phyloP scores from a whole-genome alignment of 1,139 yeast species.

The Pichia sp. region DNA sequence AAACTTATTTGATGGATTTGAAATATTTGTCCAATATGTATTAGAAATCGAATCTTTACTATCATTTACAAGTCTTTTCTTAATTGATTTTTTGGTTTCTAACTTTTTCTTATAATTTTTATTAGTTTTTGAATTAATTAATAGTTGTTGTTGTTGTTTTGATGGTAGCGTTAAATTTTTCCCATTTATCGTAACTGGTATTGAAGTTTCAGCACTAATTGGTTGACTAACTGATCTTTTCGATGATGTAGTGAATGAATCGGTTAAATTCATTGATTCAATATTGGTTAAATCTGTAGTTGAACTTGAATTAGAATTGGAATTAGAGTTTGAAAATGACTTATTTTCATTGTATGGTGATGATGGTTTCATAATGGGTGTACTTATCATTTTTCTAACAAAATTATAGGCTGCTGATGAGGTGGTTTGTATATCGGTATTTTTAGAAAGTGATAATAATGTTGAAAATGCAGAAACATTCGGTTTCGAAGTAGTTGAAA shows the following conservation, averaged over 20 bases:
- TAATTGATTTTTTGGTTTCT: background rate
- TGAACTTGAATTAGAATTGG: background rate
- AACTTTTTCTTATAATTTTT: background rate
- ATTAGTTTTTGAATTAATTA: background rate
- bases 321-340: background rate
- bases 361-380: conserved; percentile 21
- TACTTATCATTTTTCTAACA: conserved; percentile 28
- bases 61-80: background rate
- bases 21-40: conserved; percentile 58
- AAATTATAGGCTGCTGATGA: conserved; percentile 25
- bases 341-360: conserved; percentile 11
- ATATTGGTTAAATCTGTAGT: conserved; percentile 1
- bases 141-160: background rate
- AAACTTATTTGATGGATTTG: conserved; percentile 60
- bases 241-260: background rate
- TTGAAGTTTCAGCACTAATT: background rate
- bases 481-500: conserved; percentile 29
- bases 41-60: conserved; percentile 16
- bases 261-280: conserved; percentile 2
- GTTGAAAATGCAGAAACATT: conserved; percentile 31
- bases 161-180: background rate
- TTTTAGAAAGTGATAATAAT: conserved; percentile 24
- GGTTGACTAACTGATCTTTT: background rate
- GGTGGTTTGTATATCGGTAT: conserved; percentile 16
- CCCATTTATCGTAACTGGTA: background rate